Conservation (phyloP, 768 basidiomycete species). For the Serendipita sp. region DNA sequence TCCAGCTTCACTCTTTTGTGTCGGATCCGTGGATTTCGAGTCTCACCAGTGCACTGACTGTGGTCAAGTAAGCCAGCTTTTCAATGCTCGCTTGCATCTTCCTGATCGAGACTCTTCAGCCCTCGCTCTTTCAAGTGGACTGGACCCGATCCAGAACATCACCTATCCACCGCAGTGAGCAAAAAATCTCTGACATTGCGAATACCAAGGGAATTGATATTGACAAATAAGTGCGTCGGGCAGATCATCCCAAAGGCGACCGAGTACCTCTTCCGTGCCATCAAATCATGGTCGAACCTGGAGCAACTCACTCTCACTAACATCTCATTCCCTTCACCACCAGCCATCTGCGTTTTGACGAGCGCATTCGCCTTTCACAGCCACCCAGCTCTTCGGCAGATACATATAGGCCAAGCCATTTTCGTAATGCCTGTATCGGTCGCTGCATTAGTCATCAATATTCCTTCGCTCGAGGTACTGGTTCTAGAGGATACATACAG, state of each 20-base stretch:
- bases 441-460: constrained; percentile 22
- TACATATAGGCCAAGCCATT: constrained; percentile 37
- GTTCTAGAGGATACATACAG: constrained; percentile 32
- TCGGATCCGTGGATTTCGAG: constrained; percentile 19
- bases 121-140: constrained; percentile 38
- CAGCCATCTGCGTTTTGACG: constrained; percentile 22
- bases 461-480: constrained; percentile 14
- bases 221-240: background rate
- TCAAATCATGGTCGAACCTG: constrained; percentile 30
- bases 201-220: background rate
- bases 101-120: constrained; percentile 18
- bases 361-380: background rate
- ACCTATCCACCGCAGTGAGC: constrained; percentile 46
- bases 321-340: constrained; percentile 23
- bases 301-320: constrained; percentile 34
- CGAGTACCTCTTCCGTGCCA: constrained; percentile 25
- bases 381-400: constrained; percentile 5
- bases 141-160: constrained; percentile 45
- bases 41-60: constrained; percentile 22
- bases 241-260: constrained; percentile 32
- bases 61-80: constrained; percentile 23
- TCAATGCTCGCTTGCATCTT: background rate
- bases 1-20: constrained; percentile 28
- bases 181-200: background rate
- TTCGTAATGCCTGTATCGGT: constrained; percentile 29